Evolutionary conservation across 2,329 filamentous ascomycete species (phyloP).

Genomic region (Shiraia sp.): DNA sequence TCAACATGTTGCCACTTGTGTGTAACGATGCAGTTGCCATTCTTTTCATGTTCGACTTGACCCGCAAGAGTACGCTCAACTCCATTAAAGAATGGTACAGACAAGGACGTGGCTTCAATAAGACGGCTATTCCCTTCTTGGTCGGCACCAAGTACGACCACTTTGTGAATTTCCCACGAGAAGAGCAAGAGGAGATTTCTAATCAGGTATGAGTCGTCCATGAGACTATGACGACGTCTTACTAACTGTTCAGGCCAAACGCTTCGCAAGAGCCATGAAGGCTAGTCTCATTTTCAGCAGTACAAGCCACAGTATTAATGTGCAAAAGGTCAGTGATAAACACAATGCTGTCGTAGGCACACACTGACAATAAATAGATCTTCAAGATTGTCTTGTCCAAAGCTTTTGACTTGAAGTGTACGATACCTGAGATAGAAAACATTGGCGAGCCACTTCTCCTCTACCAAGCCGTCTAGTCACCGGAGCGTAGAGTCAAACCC

Average conservation of each 20-base stretch:
- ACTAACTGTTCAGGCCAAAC: constrained; percentile 67
- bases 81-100: constrained; percentile 99
- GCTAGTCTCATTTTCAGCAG: constrained; percentile 97
- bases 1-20: constrained; percentile 99
- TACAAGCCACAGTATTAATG: constrained; percentile 98
- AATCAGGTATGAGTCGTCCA: constrained; percentile 69
- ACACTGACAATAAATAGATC: constrained; percentile 65
- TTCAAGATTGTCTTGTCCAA: constrained; percentile 99
- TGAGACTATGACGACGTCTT: background rate
- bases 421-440: constrained; percentile 98
- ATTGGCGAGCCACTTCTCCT: constrained; percentile 93
- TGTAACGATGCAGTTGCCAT: constrained; percentile 99
- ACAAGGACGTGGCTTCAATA: constrained; percentile 97
- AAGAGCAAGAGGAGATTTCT: constrained; percentile 98
- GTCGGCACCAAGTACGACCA: constrained; percentile 99
- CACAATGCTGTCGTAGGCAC: background rate
- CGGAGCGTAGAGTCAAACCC: constrained; percentile 22
- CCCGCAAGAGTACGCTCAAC: constrained; percentile 96
- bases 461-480: constrained; percentile 61
- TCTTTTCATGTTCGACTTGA: constrained; percentile 99
- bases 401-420: constrained; percentile 98
- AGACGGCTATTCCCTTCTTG: constrained; percentile 97
- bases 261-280: constrained; percentile 98
- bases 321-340: constrained; percentile 76
- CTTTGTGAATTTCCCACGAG: constrained; percentile 96